Conservation (phyloP, 116 monocot species). For the Iris pallida region DNA sequence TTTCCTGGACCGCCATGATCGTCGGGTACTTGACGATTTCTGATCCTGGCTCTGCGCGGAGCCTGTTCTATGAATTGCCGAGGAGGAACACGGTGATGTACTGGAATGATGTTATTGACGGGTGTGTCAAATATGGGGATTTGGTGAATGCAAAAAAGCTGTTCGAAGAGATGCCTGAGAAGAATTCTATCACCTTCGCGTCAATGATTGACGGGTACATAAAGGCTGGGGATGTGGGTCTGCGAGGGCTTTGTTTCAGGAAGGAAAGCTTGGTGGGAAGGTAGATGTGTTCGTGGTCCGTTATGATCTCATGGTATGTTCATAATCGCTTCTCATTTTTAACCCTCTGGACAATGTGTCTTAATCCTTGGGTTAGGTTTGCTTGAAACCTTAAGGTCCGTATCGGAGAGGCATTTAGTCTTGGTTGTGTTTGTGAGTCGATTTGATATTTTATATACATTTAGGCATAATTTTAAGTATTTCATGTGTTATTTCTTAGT, state of each 20-base stretch:
- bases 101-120: constrained; percentile 64
- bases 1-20: constrained; percentile 48
- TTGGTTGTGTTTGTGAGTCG: too few relatives aligned
- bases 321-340: constrained; percentile 52
- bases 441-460: too few relatives aligned
- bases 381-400: too few relatives aligned
- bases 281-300: constrained; percentile 70
- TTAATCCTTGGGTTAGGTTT: too few relatives aligned
- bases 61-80: constrained; percentile 52
- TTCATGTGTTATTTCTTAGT: too few relatives aligned
- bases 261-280: constrained; percentile 5
- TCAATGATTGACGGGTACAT: constrained; percentile 52
- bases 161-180: constrained; percentile 61
- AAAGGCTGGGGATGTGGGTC: constrained; percentile 62
- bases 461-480: too few relatives aligned
- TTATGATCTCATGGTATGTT: constrained; percentile 59
- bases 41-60: constrained; percentile 20
- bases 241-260: constrained; percentile 48
- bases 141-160: constrained; percentile 28
- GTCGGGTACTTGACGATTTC: constrained; percentile 21
- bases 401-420: too few relatives aligned
- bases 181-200: constrained; percentile 39
- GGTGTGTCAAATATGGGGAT: constrained; percentile 52
- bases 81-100: constrained; percentile 30
- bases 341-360: too few relatives aligned